Evolutionary conservation across 352 stramenopile genomes (phyloP), one percentile per base, ranked within the genome.

Genomic region (Globisporangium nagaii): DNA sequence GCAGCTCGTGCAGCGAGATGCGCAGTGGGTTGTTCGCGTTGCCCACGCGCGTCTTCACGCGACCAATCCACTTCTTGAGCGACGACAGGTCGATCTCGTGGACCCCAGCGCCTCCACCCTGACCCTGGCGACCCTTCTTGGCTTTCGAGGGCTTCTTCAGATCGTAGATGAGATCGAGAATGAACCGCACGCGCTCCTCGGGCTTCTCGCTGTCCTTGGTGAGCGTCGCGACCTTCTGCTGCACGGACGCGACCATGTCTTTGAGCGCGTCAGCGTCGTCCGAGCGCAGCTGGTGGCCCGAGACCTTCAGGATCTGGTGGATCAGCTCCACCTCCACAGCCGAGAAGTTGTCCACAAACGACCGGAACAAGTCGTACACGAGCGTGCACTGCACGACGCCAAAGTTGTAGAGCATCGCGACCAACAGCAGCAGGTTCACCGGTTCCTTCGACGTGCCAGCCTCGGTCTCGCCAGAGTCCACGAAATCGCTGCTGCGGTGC

Each of bases 151-250:
- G 70, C 67, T 98, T 98, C 68, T 98, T 98, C 20, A 99, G 73
- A 63, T 98, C 92, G 58, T 93, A 96, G 48, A 99, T 98, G 12
- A 97, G 83, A 50, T 98, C 91, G 25, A 99, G 67, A 60, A 99
- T 96, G 65, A 92, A 93, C 10, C 79, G 77, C 55, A 90, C 68
- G 44, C 80, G 79, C 50, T 88, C 75, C n/a, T 79, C 63, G 6
- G 58, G 68, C 19, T 55, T 24, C 55, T 84, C 58, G 36, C 48
- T 63, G 20, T 44, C 50, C 11, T 49, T 30, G 27, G 63, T 54
- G 58, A 70, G 32, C 71, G 68, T 41, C 20, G 60, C 55, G 25
- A 90, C 76, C 56, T 93, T 93, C 12, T 86, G 67, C 57, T 96
- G 79, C 20, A 97, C 83, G 3, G 73, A 58, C 28, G 83, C 66